Conservation (phyloP, 2,329 filamentous ascomycete species). For the Metarhizium rileyi region DNA sequence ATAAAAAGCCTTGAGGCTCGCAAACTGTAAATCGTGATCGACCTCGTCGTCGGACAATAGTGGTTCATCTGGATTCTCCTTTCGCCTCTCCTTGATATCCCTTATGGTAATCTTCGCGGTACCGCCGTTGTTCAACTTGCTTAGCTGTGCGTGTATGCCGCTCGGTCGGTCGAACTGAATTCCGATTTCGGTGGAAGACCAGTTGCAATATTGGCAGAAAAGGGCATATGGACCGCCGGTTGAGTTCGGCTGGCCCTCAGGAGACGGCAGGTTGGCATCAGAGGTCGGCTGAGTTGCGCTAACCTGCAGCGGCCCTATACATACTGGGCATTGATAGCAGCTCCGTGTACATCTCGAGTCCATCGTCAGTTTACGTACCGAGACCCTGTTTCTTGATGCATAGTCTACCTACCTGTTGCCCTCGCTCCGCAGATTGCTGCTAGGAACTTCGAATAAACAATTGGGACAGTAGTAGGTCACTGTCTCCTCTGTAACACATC, state of each 20-base stretch:
- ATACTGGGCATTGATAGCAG: slow-evolving; percentile 91
- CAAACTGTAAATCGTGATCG: slow-evolving; percentile 61
- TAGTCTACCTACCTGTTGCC: slow-evolving; percentile 62
- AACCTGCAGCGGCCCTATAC: slow-evolving; percentile 69
- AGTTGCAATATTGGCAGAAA: slow-evolving; percentile 83
- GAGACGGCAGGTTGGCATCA: slow-evolving; percentile 32
- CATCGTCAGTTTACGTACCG: slow-evolving; percentile 8
- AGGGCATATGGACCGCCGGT: slow-evolving; percentile 59
- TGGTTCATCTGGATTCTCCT: slow-evolving; percentile 31
- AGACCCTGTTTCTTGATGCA: background rate
- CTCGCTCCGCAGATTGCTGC: slow-evolving; percentile 83
- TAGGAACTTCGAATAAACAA: slow-evolving; percentile 92
- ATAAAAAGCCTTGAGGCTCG: slow-evolving; percentile 71
- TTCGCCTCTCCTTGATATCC: slow-evolving; percentile 42
- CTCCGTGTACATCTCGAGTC: slow-evolving; percentile 70
- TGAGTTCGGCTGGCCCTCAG: slow-evolving; percentile 24
- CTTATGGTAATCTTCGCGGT: slow-evolving; percentile 38
- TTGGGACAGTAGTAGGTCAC: slow-evolving; percentile 92
- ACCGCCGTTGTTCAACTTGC: slow-evolving; percentile 58
- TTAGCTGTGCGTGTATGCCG: slow-evolving; percentile 72
- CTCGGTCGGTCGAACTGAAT: slow-evolving; percentile 85
- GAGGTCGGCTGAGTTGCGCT: slow-evolving; percentile 54
- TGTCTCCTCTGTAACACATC: slow-evolving; percentile 88
- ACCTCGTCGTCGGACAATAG: slow-evolving; percentile 35
- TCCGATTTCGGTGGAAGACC: slow-evolving; percentile 82